These are phyloP conservation scores for Prototheca wickerhamii DNA, from an alignment of 163 green algal species.

Conservation along the genomic window DNA sequence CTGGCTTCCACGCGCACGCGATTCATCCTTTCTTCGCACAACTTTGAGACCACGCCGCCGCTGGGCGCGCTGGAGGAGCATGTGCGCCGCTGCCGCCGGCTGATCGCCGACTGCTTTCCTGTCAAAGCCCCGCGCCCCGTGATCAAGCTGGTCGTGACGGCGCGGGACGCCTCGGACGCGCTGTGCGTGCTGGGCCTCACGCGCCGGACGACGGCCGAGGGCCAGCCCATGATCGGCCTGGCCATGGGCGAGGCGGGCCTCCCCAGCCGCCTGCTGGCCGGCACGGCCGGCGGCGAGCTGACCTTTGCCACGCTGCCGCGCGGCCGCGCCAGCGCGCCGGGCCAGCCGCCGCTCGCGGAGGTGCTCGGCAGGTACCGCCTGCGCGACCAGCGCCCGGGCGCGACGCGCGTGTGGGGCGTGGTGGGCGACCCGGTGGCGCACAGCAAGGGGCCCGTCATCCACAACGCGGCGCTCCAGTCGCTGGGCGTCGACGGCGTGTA, in stretches of 20 bases:
- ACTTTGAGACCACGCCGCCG: conserved; percentile 77
- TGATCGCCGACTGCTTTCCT: not conserved
- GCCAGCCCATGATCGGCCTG: conserved; percentile 79
- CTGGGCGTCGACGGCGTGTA: conserved; percentile 80
- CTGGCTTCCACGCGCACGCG: not conserved
- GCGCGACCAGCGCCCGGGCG: conserved; percentile 23
- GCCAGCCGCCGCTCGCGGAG: conserved; percentile 81
- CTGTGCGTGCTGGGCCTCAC: conserved; percentile 68
- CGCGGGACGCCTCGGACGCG: conserved; percentile 37
- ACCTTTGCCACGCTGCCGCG: conserved; percentile 83
- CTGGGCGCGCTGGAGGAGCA: conserved; percentile 52
- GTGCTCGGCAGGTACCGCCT: conserved; percentile 67
- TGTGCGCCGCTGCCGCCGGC: conserved; percentile 13
- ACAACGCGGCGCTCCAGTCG: conserved; percentile 78
- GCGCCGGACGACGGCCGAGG: conserved; percentile 15
- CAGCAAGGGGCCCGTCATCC: conserved; percentile 63
- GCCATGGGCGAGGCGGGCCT: conserved; percentile 90
- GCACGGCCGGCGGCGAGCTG: conserved; percentile 86
- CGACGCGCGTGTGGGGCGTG: conserved; percentile 66
- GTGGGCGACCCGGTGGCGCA: conserved; percentile 92
- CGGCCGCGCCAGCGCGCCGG: conserved; percentile 65
- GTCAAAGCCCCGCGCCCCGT: conserved; percentile 34
- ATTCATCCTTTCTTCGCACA: conserved; percentile 89
- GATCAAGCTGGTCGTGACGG: conserved; percentile 89
- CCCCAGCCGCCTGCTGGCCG: conserved; percentile 77